Percentiles rank a stretch among this genome's conserved stretches.
Evolutionary conservation across 345 rosid genomes (phyloP).

Genomic region (Anacardium occidentale): DNA sequence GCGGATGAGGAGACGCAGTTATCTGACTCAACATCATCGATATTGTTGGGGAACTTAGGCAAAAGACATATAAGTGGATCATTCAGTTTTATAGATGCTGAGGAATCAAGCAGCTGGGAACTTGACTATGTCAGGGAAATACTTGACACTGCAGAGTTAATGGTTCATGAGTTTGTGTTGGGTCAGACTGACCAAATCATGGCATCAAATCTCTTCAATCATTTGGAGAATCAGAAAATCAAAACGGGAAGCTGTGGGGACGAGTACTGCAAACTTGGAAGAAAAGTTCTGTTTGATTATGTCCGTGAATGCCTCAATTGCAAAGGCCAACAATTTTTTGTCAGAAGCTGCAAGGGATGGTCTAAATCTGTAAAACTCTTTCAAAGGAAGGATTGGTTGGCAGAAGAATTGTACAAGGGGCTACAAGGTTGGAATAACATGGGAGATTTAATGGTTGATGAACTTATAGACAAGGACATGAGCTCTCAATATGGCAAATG

Average conservation of each 20-base stretch:
- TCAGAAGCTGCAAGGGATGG: slow-evolving; percentile 54
- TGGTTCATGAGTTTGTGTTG: slow-evolving; percentile 41
- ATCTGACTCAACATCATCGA: slow-evolving; percentile 44
- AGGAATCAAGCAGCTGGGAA: slow-evolving; percentile 53
- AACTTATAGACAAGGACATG: slow-evolving; percentile 81
- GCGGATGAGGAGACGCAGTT: slow-evolving; percentile 32
- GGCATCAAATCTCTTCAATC: slow-evolving; percentile 42
- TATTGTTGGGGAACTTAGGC: slow-evolving; percentile 27
- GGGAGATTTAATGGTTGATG: slow-evolving; percentile 76
- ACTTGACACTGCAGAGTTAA: slow-evolving; percentile 40
- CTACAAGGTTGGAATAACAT: slow-evolving; percentile 47
- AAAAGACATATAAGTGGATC: slow-evolving; percentile 18
- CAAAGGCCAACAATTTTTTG: slow-evolving; percentile 31
- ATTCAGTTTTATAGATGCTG: slow-evolving; percentile 24
- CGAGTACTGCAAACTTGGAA: slow-evolving; percentile 39
- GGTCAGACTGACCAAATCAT: slow-evolving; percentile 40
- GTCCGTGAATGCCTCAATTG: slow-evolving; percentile 46
- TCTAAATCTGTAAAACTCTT: slow-evolving; percentile 32
- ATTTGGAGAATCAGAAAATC: slow-evolving; percentile 41
- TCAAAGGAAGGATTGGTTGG: slow-evolving; percentile 47
- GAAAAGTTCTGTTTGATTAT: slow-evolving; percentile 58
- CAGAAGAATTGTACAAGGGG: slow-evolving; percentile 58
- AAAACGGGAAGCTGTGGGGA: slow-evolving; percentile 30
- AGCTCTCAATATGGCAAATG: slow-evolving; percentile 61
- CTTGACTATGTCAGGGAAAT: slow-evolving; percentile 48